These are phyloP conservation scores for Candida ovalis DNA, from an alignment of 805 yeast genomes.

Conservation along the genomic window DNA sequence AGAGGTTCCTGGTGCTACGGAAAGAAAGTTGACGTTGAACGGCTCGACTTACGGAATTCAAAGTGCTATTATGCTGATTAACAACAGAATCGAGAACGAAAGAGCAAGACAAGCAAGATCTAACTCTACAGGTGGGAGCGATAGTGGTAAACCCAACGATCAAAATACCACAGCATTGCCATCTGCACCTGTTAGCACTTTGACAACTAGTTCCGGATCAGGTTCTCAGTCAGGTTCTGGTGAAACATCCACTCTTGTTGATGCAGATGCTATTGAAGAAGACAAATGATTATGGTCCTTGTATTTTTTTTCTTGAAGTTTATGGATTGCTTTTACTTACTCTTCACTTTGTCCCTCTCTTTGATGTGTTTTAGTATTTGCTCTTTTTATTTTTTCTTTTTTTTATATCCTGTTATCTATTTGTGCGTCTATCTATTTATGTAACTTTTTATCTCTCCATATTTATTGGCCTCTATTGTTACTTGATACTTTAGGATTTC, in stretches of 20 bases:
- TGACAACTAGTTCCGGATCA: not conserved
- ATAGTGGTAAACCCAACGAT: not conserved
- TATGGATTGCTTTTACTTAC: not conserved
- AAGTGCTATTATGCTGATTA: conserved; percentile 66
- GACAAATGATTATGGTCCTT: not conserved
- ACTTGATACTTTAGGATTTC: conserved; percentile 1
- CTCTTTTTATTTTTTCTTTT: not conserved
- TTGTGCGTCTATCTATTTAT: not conserved
- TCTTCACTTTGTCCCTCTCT: not conserved
- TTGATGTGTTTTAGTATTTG: not conserved
- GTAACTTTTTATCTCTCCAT: not conserved
- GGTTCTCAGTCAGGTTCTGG: not conserved
- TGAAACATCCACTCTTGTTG: not conserved
- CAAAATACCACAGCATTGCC: not conserved
- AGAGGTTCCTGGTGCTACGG: conserved; percentile 49
- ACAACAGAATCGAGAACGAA: conserved; percentile 67
- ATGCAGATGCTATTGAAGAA: not conserved
- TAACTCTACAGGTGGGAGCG: conserved; percentile 5
- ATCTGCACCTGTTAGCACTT: not conserved
- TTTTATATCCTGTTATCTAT: not conserved
- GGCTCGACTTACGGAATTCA: conserved; percentile 69
- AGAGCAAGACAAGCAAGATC: conserved; percentile 34
- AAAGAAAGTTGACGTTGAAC: conserved; percentile 61
- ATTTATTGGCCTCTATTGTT: not conserved
- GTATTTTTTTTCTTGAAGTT: not conserved